A percentile compares a stretch with the other conserved stretches of the same genome.
phyloP scores from a whole-genome alignment of 495 filamentous ascomycete genomes.

The Parathielavia appendiculata region DNA sequence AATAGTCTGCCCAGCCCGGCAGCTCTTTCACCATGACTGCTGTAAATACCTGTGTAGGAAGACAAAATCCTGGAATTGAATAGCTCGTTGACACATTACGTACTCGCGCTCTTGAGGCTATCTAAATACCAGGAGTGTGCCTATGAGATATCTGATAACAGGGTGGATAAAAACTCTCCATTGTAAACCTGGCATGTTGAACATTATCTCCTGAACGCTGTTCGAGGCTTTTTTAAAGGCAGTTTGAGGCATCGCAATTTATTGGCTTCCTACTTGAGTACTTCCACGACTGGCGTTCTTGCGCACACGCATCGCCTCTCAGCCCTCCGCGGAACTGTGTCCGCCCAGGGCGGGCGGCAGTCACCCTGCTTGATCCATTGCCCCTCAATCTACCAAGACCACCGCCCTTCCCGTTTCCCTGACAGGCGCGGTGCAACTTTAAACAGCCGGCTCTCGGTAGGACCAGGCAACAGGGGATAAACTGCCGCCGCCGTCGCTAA shows the following conservation, averaged over 20 bases:
- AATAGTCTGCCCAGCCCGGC: background rate
- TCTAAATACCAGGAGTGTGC: no score
- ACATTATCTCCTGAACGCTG: no score
- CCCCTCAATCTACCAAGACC: constrained; percentile 42
- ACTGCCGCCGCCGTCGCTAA: constrained; percentile 42
- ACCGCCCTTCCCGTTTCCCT: background rate
- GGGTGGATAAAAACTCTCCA: no score
- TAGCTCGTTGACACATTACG: background rate
- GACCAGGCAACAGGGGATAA: constrained; percentile 53
- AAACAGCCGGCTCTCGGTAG: constrained; percentile 28
- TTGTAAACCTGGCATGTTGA: no score
- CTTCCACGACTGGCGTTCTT: background rate
- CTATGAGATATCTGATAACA: no score
- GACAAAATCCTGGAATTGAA: background rate
- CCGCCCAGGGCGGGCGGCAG: constrained; percentile 29
- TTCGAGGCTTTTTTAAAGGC: no score
- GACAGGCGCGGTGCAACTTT: background rate
- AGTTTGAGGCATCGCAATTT: background rate
- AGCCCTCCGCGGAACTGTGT: background rate
- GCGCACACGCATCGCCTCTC: background rate
- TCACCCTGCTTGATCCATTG: constrained; percentile 42
- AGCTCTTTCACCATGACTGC: background rate
- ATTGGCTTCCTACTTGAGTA: background rate
- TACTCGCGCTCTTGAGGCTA: background rate
- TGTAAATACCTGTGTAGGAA: background rate